These are phyloP conservation scores for Gynochthodes officinalis DNA, from an alignment of 257 asterid genomes.

Conservation along the genomic window DNA sequence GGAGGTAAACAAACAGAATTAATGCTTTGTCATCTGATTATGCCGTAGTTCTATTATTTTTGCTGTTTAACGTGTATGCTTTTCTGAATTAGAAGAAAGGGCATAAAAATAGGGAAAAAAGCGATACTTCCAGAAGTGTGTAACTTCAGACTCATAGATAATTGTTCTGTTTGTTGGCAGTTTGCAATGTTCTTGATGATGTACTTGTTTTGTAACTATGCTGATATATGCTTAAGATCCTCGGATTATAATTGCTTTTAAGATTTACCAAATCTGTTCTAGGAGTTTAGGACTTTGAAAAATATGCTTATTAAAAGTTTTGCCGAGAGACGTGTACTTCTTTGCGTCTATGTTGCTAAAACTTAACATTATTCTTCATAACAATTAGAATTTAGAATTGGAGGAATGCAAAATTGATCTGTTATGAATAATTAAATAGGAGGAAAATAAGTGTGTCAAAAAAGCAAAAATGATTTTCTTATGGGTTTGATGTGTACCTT, in stretches of 20 bases:
- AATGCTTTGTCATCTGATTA: background rate
- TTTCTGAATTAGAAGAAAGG: background rate
- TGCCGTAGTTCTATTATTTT: background rate
- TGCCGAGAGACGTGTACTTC: too few relatives aligned
- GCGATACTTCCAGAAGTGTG: background rate
- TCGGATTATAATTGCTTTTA: background rate
- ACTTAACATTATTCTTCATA: background rate
- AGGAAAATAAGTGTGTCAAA: too few relatives aligned
- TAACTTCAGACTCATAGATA: background rate
- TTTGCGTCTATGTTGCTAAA: background rate
- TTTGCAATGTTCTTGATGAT: background rate
- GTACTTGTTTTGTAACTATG: background rate
- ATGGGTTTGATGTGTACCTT: too few relatives aligned
- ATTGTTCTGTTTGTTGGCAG: too few relatives aligned
- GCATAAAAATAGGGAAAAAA: background rate
- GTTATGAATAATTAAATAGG: too few relatives aligned
- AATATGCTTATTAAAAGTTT: too few relatives aligned
- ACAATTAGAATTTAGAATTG: too few relatives aligned
- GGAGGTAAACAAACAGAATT: slow-evolving; percentile 28
- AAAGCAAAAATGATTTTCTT: too few relatives aligned
- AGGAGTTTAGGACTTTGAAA: background rate
- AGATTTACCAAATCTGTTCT: too few relatives aligned
- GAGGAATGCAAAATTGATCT: too few relatives aligned
- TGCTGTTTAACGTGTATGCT: background rate
- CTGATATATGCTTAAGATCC: background rate